phyloP scores from a whole-genome alignment of 2,329 filamentous ascomycete species.

The Neophaeococcomyces aloes region DNA sequence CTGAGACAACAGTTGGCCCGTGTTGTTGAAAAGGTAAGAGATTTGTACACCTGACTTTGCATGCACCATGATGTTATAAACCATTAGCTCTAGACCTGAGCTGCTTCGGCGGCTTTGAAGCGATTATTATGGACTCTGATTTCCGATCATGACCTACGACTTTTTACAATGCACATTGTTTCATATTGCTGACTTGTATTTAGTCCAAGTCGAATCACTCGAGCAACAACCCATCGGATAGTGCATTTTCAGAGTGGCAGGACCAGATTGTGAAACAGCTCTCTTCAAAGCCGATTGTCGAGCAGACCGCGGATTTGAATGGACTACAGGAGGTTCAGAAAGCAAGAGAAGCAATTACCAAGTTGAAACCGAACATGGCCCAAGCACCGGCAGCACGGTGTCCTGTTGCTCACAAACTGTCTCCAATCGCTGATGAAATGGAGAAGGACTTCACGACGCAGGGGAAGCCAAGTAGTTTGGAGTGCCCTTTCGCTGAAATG shows the following conservation, averaged over 20 bases:
- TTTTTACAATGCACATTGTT: background rate
- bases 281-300: constrained; percentile 17
- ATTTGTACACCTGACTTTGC: too few relatives aligned
- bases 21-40: background rate
- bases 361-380: constrained; percentile 19
- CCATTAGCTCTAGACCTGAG: constrained; percentile 10
- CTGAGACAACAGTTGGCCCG: background rate
- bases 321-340: constrained; percentile 23
- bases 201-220: background rate
- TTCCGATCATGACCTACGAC: background rate
- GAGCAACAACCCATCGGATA: constrained; percentile 5
- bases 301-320: background rate
- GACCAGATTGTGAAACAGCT: constrained; percentile 8
- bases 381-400: constrained; percentile 22
- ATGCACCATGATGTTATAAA: constrained; percentile 5
- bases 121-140: constrained; percentile 6
- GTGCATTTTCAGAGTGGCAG: constrained; percentile 3
- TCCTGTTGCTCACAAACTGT: constrained; percentile 19
- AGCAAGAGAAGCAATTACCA: constrained; percentile 31
- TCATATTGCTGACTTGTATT: background rate
- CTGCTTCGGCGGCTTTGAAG: background rate
- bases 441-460: constrained; percentile 86
- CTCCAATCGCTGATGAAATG: constrained; percentile 36
- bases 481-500: constrained; percentile 65
- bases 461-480: constrained; percentile 67